phyloP scores from a whole-genome alignment of 805 yeast genomes.

The Candida orba region DNA sequence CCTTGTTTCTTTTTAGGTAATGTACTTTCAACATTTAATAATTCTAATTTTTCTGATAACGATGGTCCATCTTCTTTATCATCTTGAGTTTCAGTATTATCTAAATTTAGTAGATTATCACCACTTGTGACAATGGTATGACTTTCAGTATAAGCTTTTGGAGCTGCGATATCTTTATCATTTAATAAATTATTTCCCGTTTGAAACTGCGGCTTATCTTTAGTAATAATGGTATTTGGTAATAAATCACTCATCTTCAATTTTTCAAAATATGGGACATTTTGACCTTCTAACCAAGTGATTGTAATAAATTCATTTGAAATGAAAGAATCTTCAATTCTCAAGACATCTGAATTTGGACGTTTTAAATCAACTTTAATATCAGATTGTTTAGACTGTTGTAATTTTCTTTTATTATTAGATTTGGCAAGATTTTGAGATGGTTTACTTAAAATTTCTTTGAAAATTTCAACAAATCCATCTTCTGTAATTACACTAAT shows the following conservation, averaged over 20 bases:
- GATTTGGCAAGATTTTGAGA: constrained; percentile 8
- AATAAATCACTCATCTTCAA: constrained; percentile 37
- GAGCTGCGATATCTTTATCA: constrained; percentile 42
- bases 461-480: constrained; percentile 68
- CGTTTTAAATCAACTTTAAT: constrained; percentile 40
- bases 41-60: constrained; percentile 47
- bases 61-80: constrained; percentile 42
- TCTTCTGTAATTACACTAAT: constrained; percentile 62
- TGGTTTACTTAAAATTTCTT: constrained; percentile 37
- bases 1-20: constrained; percentile 31
- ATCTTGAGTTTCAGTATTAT: constrained; percentile 29
- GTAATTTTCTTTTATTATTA: constrained; percentile 38
- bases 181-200: constrained; percentile 34
- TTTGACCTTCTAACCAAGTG: constrained; percentile 59
- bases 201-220: constrained; percentile 35
- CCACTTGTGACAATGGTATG: constrained; percentile 59
- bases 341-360: constrained; percentile 29
- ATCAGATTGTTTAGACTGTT: constrained; percentile 45
- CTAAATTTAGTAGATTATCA: constrained; percentile 50
- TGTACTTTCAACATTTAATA: constrained; percentile 21
- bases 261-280: constrained; percentile 49
- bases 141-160: constrained; percentile 53
- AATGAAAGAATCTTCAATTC: constrained; percentile 26
- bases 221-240: constrained; percentile 21
- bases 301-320: constrained; percentile 33